Evolutionary conservation across 495 filamentous ascomycete genomes (phyloP), one percentile per base, ranked within the genome.

Genomic region (Penicillium simplicissimum): DNA sequence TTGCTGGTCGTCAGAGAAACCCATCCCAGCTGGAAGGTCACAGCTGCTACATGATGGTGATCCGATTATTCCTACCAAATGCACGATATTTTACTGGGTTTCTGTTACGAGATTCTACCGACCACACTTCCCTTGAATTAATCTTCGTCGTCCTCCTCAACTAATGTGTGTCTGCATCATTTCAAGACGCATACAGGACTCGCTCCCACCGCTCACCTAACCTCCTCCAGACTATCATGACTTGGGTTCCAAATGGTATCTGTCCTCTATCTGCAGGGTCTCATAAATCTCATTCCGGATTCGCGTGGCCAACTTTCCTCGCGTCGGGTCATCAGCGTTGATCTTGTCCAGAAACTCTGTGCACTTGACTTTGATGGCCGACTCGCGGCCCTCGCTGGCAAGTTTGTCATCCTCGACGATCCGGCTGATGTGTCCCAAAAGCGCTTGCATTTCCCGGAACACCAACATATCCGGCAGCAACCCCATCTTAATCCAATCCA

Each of bases 401-500:
- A 31, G 15, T 3, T 43, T n/a, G 10, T 23, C 15, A 53, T 34
- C 15, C 8, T 8, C 51, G 0, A 31, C 0, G 0, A 53, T 42
- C 36, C 36, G 38, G 11, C 64, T 66, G 8, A 64, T 58, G 9
- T 58, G 17, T 10, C 14, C 14, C 8, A 72, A 23, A 19, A 69
- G 40, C 6, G n/a, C 23, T 58, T 69, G 68, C 70, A 73, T 71
- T 36, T 67, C 55, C 15, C 43, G 43, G 31, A 73, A 73, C 4
- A 67, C 60, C 10, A 43, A 58, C 36, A 62, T 60, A 8, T 33
- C 37, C 9, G 70, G 70, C 38, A 73, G 63, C 9, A 70, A 47
- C 8, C 61, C 62, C 55, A 73, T 43, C 8, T 52, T 45, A 23
- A 73, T 64, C 70, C 70, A 73, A 52, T 73, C 45, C 1, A 73